Evolutionary conservation across 164 flowering plant genomes (phyloP), one percentile per base, ranked within the genome.

Genomic region (Hamamelis virginiana): DNA sequence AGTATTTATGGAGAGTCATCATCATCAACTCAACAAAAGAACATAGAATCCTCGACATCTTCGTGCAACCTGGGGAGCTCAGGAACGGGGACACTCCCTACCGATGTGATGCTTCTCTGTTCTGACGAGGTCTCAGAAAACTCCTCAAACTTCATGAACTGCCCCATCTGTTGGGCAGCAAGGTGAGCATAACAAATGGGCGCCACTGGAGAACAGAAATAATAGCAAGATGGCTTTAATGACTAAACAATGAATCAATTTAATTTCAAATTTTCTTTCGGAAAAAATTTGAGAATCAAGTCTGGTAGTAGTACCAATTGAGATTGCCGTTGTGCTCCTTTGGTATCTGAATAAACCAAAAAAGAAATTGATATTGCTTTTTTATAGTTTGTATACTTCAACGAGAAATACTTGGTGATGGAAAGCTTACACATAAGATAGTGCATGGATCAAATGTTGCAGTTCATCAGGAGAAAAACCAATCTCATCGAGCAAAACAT

Each of bases 401-500:
- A 13, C 1, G 22, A 64, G 45, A 43, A 52, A n/a, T 23, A 33
- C 21, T 23, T 28, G 33, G 55, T 48, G 28, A 13, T 57, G 45
- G 64, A 50, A 65, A 27, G 26, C 95, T 86, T 87, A 91, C 98
- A 87, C 96, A 74, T 94, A 91, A 0, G 92, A 90, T 16, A 94
- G 83, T 0, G 91, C 82, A 64, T 86, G 89, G 27, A 91, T 80
- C 22, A 94, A 80, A 62, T 81, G 79, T 65, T 94, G 97, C 70
- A 94, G 72, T 16, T 81, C 86, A 76, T 94, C 92, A 27, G 92
- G 83, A 27, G 87, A 80, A 79, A 91, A 91, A 61, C 98, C 95
- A 73, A 90, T 90, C 78, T 94, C 98, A 76, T 94, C 97, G 27
- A 83, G 70, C 81, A 94, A 76, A 44, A 94, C 94, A 79, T 89